phyloP scores from a whole-genome alignment of 2,329 filamentous ascomycete species.

The Sporothrix protearum region DNA sequence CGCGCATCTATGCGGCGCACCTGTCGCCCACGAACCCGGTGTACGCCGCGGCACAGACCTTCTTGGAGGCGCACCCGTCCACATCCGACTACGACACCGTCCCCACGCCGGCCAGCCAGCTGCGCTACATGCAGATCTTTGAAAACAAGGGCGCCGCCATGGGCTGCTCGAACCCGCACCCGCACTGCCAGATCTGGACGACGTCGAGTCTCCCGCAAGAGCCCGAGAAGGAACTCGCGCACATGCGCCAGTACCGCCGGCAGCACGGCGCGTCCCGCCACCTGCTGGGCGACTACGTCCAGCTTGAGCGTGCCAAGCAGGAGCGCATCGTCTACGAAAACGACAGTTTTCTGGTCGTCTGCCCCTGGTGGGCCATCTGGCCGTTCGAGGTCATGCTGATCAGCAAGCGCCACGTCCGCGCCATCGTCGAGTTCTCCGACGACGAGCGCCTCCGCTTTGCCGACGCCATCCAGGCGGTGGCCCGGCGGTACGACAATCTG shows the following conservation, averaged over 20 bases:
- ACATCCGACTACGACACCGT: constrained; percentile 39
- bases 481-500: constrained; percentile 89
- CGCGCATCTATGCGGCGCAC: constrained; percentile 79
- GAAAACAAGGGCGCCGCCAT: constrained; percentile 98
- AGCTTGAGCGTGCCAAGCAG: constrained; percentile 73
- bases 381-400: constrained; percentile 93
- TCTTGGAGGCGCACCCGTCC: constrained; percentile 38
- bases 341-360: constrained; percentile 75
- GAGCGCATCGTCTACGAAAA: constrained; percentile 91
- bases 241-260: constrained; percentile 72
- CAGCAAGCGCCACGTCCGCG: constrained; percentile 76
- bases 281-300: constrained; percentile 81
- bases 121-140: constrained; percentile 98
- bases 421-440: constrained; percentile 74
- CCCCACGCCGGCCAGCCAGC: constrained; percentile 64
- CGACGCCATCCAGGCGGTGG: constrained; percentile 81
- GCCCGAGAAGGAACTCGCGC: constrained; percentile 70
- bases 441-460: constrained; percentile 71
- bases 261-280: constrained; percentile 66
- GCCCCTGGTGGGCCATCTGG: constrained; percentile 98
- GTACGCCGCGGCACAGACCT: constrained; percentile 39
- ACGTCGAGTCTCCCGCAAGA: constrained; percentile 90
- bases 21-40: constrained; percentile 69
- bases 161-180: constrained; percentile 98
- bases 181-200: constrained; percentile 95